Conservation (phyloP, 495 filamentous ascomycete species). For the Tricharina praecox region DNA sequence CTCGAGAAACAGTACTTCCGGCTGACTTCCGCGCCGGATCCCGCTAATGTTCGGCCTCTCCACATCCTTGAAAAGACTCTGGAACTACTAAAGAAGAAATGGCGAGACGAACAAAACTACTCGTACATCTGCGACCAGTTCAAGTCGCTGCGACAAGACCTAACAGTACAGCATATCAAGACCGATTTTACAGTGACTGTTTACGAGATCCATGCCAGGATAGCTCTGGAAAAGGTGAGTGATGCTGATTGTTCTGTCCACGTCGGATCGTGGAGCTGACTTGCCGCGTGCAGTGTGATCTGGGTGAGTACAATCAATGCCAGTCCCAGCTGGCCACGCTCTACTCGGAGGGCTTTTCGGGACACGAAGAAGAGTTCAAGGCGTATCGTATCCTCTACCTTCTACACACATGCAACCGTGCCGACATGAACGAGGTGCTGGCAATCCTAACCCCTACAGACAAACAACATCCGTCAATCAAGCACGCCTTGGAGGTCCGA, state of each 20-base stretch:
- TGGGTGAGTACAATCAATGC: constrained; percentile 99
- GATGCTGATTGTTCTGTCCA: too few species aligned
- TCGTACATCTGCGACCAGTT: constrained; percentile 97
- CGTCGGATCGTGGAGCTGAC: too few species aligned
- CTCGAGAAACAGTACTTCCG: constrained; percentile 91
- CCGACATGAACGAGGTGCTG: constrained; percentile 91
- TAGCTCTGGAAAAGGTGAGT: constrained; percentile 71
- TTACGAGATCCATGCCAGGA: constrained; percentile 94
- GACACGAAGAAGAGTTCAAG: constrained; percentile 89
- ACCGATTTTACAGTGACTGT: constrained; percentile 88
- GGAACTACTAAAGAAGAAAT: constrained; percentile 81
- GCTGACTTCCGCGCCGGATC: constrained; percentile 72
- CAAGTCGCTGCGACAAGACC: constrained; percentile 93
- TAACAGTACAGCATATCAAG: constrained; percentile 93
- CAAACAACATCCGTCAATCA: constrained; percentile 64
- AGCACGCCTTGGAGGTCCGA: constrained; percentile 80
- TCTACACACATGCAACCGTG: constrained; percentile 95
- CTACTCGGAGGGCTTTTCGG: constrained; percentile 60
- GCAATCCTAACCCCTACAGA: constrained; percentile 96
- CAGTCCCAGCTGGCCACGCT: constrained; percentile 90
- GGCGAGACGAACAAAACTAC: constrained; percentile 87
- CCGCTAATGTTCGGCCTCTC: constrained; percentile 74
- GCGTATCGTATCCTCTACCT: constrained; percentile 99
- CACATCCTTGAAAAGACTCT: constrained; percentile 63
- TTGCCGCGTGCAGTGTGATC: constrained; percentile 43